Conservation (phyloP, 805 yeast species). For the Metschnikowia koreensis region DNA sequence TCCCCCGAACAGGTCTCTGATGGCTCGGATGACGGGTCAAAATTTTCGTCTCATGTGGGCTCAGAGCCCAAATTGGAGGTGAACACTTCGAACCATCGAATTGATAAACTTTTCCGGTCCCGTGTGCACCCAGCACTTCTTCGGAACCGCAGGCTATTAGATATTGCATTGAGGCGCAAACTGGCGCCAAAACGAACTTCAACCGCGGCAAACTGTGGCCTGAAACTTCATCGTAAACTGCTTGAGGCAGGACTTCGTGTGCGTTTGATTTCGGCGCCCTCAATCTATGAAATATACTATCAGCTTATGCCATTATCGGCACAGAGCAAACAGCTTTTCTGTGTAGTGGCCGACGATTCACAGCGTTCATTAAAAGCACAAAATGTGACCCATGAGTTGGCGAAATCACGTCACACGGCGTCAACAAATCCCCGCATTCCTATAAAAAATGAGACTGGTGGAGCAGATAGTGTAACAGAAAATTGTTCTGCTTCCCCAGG, state of each 20-base stretch:
- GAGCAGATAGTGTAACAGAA: neutral
- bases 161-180: constrained; percentile 36
- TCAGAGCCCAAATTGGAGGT: constrained; percentile 9
- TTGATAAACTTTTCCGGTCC: constrained; percentile 14
- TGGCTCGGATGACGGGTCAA: constrained; percentile 6
- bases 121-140: constrained; percentile 18
- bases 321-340: constrained; percentile 18
- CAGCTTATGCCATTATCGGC: constrained; percentile 37
- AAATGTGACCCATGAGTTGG: constrained; percentile 10
- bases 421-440: neutral
- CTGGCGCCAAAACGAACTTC: constrained; percentile 19
- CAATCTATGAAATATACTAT: constrained; percentile 43
- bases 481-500: neutral
- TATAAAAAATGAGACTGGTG: neutral
- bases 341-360: constrained; percentile 4
- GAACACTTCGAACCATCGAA: constrained; percentile 9
- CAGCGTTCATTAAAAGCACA: constrained; percentile 4
- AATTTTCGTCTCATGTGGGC: constrained; percentile 6
- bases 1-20: constrained; percentile 6
- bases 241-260: constrained; percentile 52
- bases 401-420: neutral
- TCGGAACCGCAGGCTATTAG: constrained; percentile 21
- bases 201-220: constrained; percentile 14
- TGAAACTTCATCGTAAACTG: constrained; percentile 41
- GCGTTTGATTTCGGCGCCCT: constrained; percentile 46